phyloP scores from a whole-genome alignment of 2,329 filamentous ascomycete genomes.

The Teratosphaeria pseudoeucalypti region DNA sequence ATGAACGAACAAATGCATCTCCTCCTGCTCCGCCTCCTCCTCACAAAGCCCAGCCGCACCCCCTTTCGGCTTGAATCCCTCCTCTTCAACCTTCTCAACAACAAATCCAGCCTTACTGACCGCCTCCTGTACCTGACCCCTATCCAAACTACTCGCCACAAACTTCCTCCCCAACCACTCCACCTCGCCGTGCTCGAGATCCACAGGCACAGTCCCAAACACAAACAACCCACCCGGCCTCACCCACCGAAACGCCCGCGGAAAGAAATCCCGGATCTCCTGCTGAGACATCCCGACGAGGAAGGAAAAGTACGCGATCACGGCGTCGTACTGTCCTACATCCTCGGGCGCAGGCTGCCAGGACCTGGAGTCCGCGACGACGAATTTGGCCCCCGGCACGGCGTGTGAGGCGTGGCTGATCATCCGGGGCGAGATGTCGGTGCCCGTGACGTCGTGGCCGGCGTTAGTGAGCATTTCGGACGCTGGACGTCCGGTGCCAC shows the following conservation, averaged over 20 bases:
- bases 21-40: background rate
- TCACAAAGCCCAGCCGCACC: background rate
- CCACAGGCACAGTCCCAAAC: constrained; percentile 6
- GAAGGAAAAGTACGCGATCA: constrained; percentile 6
- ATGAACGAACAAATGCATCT: background rate
- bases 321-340: constrained; percentile 1
- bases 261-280: constrained; percentile 9
- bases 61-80: background rate
- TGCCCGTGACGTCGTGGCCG: background rate
- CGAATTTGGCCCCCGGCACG: constrained; percentile 1
- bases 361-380: background rate
- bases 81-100: background rate
- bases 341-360: constrained; percentile 5
- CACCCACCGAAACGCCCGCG: constrained; percentile 5
- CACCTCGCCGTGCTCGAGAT: constrained; percentile 1
- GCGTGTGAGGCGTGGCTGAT: background rate
- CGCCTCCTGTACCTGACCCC: background rate
- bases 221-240: constrained; percentile 8
- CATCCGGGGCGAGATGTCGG: background rate
- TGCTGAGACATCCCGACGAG: constrained; percentile 6
- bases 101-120: background rate
- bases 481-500: background rate
- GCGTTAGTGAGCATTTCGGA: background rate
- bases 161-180: background rate
- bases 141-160: background rate